Percentiles rank a stretch among this genome's conserved stretches.
Conservation (phyloP, 2,329 filamentous ascomycete species). For the Tolypocladium tundrense region DNA sequence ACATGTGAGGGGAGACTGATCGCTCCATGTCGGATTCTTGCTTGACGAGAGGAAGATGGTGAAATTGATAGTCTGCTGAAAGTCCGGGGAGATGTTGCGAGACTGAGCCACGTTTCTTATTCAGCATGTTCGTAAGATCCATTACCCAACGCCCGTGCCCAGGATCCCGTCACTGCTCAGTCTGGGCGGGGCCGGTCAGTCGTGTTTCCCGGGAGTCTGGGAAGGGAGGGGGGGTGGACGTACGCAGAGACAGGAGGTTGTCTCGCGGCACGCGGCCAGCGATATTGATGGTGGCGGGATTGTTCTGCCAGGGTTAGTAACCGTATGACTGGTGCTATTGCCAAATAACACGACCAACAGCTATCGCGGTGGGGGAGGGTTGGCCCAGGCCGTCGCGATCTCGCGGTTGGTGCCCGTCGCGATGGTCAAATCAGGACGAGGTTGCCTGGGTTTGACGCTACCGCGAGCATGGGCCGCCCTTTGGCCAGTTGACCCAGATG, state of each 20-base stretch:
- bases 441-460: conserved; percentile 1
- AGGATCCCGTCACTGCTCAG: conserved; percentile 28
- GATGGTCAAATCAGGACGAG: background rate
- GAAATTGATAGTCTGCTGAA: conserved; percentile 19
- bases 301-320: conserved; percentile 1
- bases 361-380: background rate
- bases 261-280: conserved; percentile 12
- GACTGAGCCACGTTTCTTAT: conserved; percentile 32
- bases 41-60: conserved; percentile 23
- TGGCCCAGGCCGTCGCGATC: background rate
- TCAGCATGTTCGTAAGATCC: conserved; percentile 43
- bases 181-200: conserved; percentile 10
- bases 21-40: conserved; percentile 36
- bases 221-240: background rate
- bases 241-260: conserved; percentile 8
- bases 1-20: conserved; percentile 48
- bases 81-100: conserved; percentile 18
- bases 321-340: background rate
- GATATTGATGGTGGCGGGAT: background rate
- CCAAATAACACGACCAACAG: conserved; percentile 1
- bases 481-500: background rate
- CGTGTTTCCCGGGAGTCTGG: background rate
- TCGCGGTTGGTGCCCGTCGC: background rate
- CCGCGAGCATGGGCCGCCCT: conserved; percentile 2
- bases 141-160: conserved; percentile 36